Evolutionary conservation across 2,329 filamentous ascomycete species (phyloP), one percentile per base, ranked within the genome.

Genomic region (Penicillium sp.): DNA sequence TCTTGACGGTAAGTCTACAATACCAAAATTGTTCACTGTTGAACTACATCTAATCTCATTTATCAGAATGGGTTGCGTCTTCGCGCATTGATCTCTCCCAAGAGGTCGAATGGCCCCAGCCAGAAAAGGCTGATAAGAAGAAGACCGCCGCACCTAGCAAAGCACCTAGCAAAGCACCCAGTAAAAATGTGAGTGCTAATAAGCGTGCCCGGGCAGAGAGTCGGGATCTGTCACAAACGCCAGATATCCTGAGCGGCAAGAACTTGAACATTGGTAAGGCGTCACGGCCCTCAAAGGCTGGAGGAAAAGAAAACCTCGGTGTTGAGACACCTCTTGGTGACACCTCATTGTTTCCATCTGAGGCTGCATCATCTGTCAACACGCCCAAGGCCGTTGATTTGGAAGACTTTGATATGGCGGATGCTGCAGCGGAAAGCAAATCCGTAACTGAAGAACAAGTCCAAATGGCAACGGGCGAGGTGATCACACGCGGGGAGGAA

Each of bases 91-190:
- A 97, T 71, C 87, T 99, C 54, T 80, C 83, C 1, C 87, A 91
- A 62, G 92, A 97, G 66, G 94, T 99, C 51, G 94, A 99, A 76
- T 99, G 94, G 92, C 94, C 94, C 18, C 88, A 86, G 57, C 90
- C 91, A 9, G 92, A 96, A 60, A 96, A 96, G 72, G 81, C 87
- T 1, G 95, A 96, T 67, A 94, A 93, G 76, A 85, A 84, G 64
- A 95, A 95, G 76, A 87, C 90, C 61, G 81, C 69, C 73, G 14
- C 78, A 74, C 35, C 63, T 58, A 79, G 69, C 16, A 80, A 84
- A 53, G 79, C 78, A 5, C 23, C 23, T 3, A 23, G 23, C 23
- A 23, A 23, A 2, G 79, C 78, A 1, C 78, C 78, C 0, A 76
- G 80, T 14, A 85, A 86, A 69, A 86, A 84, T 70, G 73, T 77